Evolutionary conservation across 768 basidiomycete species (phyloP).

Genomic region (Rhodosporidiobolus odoratus): DNA sequence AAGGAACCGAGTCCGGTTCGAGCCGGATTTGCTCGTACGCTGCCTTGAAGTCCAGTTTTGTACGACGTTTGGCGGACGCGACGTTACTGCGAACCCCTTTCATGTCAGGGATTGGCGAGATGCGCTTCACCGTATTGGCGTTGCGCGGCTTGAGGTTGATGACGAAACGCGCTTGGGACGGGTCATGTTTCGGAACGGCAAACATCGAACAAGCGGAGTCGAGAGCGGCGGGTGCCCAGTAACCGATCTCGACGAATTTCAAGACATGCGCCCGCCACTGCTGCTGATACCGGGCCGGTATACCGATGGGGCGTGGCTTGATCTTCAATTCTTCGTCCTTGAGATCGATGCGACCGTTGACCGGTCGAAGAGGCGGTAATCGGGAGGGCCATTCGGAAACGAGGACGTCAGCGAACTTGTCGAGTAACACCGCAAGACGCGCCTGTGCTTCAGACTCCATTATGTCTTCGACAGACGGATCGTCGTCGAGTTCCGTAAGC

Average conservation of each 20-base stretch:
- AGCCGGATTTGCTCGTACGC: slow-evolving; percentile 50
- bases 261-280: slow-evolving; percentile 8
- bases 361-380: slow-evolving; percentile 7
- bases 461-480: background rate
- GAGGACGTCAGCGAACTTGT: slow-evolving; percentile 2
- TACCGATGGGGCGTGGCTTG: background rate
- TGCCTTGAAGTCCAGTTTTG: slow-evolving; percentile 51
- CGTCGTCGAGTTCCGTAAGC: background rate
- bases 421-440: background rate
- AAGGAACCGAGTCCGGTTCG: slow-evolving; percentile 43
- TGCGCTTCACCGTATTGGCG: background rate
- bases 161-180: background rate
- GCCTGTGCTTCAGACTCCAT: background rate
- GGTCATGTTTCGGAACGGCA: slow-evolving; percentile 15
- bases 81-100: background rate
- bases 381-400: slow-evolving; percentile 3
- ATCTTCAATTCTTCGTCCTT: background rate
- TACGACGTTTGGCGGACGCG: slow-evolving; percentile 34
- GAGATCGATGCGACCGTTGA: slow-evolving; percentile 2
- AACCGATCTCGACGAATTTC: slow-evolving; percentile 13
- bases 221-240: slow-evolving; percentile 11
- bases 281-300: background rate
- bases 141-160: slow-evolving; percentile 16
- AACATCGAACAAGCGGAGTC: slow-evolving; percentile 22
- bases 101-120: slow-evolving; percentile 15